phyloP scores from a whole-genome alignment of 2,329 filamentous ascomycete genomes.

The Alternaria ethzedia region DNA sequence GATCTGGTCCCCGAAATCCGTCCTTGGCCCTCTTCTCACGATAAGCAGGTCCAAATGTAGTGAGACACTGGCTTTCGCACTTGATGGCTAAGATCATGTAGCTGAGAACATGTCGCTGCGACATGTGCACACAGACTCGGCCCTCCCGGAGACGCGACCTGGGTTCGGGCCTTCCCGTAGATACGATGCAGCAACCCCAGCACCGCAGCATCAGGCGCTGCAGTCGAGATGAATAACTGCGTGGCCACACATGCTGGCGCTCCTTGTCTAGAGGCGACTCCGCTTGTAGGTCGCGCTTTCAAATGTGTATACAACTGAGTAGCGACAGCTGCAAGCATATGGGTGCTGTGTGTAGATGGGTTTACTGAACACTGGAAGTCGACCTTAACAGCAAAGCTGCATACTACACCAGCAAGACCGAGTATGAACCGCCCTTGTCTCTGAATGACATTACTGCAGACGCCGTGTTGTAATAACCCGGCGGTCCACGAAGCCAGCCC shows the following conservation, averaged over 20 bases:
- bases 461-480: neutral
- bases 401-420: neutral
- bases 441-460: neutral
- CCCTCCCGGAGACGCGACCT: neutral
- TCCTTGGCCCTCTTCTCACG: neutral
- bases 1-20: slow-evolving; percentile 4
- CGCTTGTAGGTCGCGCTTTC: neutral
- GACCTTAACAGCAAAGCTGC: neutral
- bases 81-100: neutral
- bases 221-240: neutral
- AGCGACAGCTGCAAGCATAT: neutral
- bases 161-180: neutral
- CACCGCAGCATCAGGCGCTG: neutral
- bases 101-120: neutral
- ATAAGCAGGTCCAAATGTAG: neutral
- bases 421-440: neutral
- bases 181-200: neutral
- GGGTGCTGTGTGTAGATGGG: too few relatives aligned
- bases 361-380: neutral
- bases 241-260: neutral
- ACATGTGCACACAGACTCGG: neutral
- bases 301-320: neutral
- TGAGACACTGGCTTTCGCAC: neutral
- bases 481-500: neutral
- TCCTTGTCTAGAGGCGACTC: neutral